These are phyloP conservation scores for Phytophthora gonapodyides DNA, from an alignment of 352 stramenopile genomes.

Conservation along the genomic window DNA sequence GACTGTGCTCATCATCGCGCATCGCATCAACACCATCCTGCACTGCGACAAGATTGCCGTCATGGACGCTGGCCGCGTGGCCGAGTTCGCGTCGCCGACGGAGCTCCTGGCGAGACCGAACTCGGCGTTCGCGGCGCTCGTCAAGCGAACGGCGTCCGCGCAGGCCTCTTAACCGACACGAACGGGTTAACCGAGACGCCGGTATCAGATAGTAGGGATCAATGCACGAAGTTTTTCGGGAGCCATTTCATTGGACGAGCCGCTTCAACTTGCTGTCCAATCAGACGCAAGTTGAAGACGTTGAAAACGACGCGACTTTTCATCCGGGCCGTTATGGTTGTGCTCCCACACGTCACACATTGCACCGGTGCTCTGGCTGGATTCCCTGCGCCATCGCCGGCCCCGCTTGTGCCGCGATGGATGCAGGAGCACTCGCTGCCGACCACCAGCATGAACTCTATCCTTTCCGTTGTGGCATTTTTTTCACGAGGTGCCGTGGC, in stretches of 20 bases:
- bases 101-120: slow-evolving; percentile 55
- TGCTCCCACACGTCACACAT: neutral
- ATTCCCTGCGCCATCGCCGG: slow-evolving; percentile 1
- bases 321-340: slow-evolving; percentile 6
- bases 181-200: no score
- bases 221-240: no score
- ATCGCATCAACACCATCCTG: slow-evolving; percentile 13
- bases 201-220: no score
- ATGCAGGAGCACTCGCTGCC: no score
- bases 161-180: no score
- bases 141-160: slow-evolving; percentile 10
- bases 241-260: neutral
- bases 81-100: slow-evolving; percentile 76
- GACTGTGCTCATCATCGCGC: slow-evolving; percentile 49
- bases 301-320: slow-evolving; percentile 1
- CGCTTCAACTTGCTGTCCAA: slow-evolving; percentile 12
- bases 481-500: no score
- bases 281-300: neutral
- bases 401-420: neutral
- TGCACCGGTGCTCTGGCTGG: neutral
- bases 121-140: slow-evolving; percentile 41
- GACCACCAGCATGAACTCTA: no score
- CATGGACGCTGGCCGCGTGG: slow-evolving; percentile 68
- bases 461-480: no score
- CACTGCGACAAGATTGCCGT: slow-evolving; percentile 45